Base-by-base conservation (phyloP, 306 rosid genomes). In the Citrullus amarus region DNA sequence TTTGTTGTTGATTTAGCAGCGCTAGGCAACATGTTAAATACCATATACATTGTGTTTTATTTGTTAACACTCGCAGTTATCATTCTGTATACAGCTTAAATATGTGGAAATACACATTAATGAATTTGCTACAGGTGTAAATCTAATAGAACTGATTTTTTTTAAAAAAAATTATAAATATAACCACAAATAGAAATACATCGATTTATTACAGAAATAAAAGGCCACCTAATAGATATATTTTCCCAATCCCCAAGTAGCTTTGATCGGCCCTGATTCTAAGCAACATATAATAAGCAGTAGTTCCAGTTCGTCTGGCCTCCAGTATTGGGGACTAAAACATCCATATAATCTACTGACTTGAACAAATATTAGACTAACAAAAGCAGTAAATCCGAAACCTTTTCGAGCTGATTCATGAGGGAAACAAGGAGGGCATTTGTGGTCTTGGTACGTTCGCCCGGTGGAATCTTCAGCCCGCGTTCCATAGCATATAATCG, bases 351-450 rank as follows among this genome's bases (percentile, higher is more conserved):
- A 57, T 38, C 65, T 6, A 66, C 67, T 8, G 65, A 57, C 11
- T 65, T 30, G 71, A 73, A 17, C 8, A n/a, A 20, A 50, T 6
- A 18, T 12, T 0, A 54, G 18, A 41, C 1, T 12, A 54, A 77
- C 8, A 55, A 53, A 80, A 9, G 68, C 15, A 6, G 51, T 58
- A 61, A 15, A 32, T 16, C 59, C 53, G 3, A 32, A 34, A 92
- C 98, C 98, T 93, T 96, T 85, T 96, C 99, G 12, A 96, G 98
- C 84, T 96, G 99, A 10, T 96, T 96, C 97, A 96, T 96, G 53
- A 96, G 96, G n/a, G 99, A 96, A 81, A 92, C 43, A 30, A 96
- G 98, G 71, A 96, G 87, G 80, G 99, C 75, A 84, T 85, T 93
- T 22, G 99, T 96, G 56, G 97, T 96, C 84, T 96, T 91, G 65